Base-by-base conservation (phyloP, 2,329 filamentous ascomycete species). In the Madurella mycetomatis region DNA sequence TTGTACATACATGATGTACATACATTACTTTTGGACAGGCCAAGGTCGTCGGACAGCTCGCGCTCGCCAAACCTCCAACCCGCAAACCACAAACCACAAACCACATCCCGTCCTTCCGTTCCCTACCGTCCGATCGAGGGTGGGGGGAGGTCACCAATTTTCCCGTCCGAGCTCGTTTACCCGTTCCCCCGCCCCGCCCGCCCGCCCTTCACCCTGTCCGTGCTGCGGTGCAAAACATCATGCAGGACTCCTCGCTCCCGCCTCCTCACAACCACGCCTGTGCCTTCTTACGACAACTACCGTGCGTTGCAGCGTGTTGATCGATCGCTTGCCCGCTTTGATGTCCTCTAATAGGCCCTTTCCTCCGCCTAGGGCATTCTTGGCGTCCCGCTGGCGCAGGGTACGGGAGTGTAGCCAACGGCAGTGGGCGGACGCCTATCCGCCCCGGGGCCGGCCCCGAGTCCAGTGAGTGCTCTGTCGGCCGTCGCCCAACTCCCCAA, bases 221-320 rank as follows among this genome's bases (percentile, higher is more conserved):
- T 18, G 19, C 49, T 51, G 51, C 51, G 43, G 49, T 34, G 54
- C 44, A 52, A 47, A 47, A 50, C 53, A 50, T 52, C 43, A 54
- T 59, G 59, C 56, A 59, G 52, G 44, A 52, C 50, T 50, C 39
- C 39, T 7, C 13, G 17, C 15, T 56, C 45, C 53, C 47, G 57
- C 54, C 13, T 58, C 49, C 40, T 39, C 42, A 31, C 53, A 51
- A 19, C 41, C 25, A 49, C 32, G 18, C 17, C 43, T 13, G 15
- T 15, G n/a, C 40, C 34, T 48, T 50, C 49, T 55, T 49, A 44
- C 47, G 47, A 48, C 41, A 53, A 51, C 46, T 47, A 46, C 43
- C 34, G 47, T 52, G 45, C 46, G 4, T 43, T 37, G 31, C 42
- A 25, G 37, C 18, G 17, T 34, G 41, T 43, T 42, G 37, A 34